Base-by-base conservation (phyloP, 2,329 filamentous ascomycete genomes). In the Cordyceps javanica region DNA sequence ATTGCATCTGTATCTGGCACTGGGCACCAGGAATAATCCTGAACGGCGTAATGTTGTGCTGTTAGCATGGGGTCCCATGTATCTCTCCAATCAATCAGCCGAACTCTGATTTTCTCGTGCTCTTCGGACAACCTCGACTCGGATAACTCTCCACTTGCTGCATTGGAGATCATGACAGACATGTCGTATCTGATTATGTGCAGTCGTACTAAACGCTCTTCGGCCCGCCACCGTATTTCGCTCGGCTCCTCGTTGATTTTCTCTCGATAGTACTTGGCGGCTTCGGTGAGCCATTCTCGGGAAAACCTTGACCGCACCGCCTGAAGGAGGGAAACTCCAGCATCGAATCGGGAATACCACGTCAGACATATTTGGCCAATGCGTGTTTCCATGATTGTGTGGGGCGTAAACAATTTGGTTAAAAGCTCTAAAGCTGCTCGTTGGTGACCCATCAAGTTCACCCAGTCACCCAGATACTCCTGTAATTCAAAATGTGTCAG, bases 391-490 rank as follows among this genome's bases (percentile, higher is more conserved):
- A 87, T 85, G 44, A 90, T 84, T 0, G 85, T 88, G 61, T 91
- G 78, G 0, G 91, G 89, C 0, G 86, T 91, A 68, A 91, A 92
- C 0, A 97, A 75, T 44, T 87, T 83, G 1, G 81, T 88, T 46
- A 97, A 75, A 65, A 97, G 87, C 62, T 90, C 85, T 67, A 89
- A 84, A 0, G 94, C 94, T 11, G 93, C 94, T 68, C 88, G 91
- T 69, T 97, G 92, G 69, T 97, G 94, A 23, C 91, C 90, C 72
- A 94, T 87, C 16, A 97, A 78, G 66, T 95, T 97, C 55, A 95
- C 85, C 91, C 91, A 97, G 69, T 99, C 94, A 13, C 94, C 94
- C 46, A 97, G 80, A 66, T 91, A 95, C 73, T 97, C 94, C 91
- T 96, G 19, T 14, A 23, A 34, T 30, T 9, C 14, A n/a, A 25